Evolutionary conservation across 106 monocot genomes (phyloP).

Genomic region (Narthecium ossifragum): DNA sequence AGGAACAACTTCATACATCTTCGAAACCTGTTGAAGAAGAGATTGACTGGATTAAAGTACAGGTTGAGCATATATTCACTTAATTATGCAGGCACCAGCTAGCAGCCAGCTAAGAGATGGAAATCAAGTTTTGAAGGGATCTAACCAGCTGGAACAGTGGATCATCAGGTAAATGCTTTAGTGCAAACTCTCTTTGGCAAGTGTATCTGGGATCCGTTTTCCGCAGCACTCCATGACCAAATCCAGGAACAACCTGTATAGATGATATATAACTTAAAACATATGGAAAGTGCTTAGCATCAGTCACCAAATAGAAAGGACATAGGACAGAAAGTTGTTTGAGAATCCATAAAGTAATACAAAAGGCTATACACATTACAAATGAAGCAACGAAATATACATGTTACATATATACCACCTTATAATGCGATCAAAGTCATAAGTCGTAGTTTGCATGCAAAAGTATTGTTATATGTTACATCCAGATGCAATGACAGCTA

Average conservation of each 20-base stretch:
- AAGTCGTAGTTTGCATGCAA: too few relatives aligned
- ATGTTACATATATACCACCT: too few relatives aligned
- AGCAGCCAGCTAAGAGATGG: background rate
- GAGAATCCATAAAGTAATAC: too few relatives aligned
- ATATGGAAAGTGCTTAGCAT: too few relatives aligned
- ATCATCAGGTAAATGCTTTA: slow-evolving; percentile 95
- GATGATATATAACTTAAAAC: background rate
- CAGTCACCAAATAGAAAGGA: too few relatives aligned
- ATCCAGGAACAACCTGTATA: slow-evolving; percentile 90
- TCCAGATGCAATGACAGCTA: too few relatives aligned
- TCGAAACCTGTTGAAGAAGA: slow-evolving; percentile 61
- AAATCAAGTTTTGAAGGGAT: background rate
- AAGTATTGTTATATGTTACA: too few relatives aligned
- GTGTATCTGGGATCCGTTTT: slow-evolving; percentile 97
- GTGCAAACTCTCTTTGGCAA: slow-evolving; percentile 91
- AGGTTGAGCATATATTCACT: background rate
- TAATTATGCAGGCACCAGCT: background rate
- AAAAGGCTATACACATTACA: too few relatives aligned
- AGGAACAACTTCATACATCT: slow-evolving; percentile 95
- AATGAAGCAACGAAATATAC: too few relatives aligned
- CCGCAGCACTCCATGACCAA: slow-evolving; percentile 94
- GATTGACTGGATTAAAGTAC: background rate
- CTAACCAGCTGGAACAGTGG: slow-evolving; percentile 91
- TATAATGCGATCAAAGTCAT: too few relatives aligned
- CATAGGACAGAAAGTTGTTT: too few relatives aligned